These are phyloP conservation scores for Trametes maxima DNA, from an alignment of 768 basidiomycete species.

Conservation along the genomic window DNA sequence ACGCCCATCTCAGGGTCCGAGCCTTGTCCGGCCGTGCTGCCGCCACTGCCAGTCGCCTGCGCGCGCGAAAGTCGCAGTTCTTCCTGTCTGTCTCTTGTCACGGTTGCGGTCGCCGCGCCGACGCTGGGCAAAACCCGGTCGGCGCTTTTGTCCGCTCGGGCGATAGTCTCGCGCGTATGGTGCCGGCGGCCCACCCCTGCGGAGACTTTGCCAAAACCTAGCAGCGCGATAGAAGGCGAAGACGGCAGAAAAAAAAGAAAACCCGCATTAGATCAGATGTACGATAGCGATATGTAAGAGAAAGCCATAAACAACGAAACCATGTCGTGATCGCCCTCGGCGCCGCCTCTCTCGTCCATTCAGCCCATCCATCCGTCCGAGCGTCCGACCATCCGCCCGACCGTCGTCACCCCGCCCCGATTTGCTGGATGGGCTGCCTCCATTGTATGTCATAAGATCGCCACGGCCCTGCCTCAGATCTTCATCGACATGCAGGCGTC, in stretches of 20 bases:
- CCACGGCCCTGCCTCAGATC: slow-evolving; percentile 2
- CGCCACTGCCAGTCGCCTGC: neutral
- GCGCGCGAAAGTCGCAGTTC: slow-evolving; percentile 1
- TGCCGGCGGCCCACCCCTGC: slow-evolving; percentile 2
- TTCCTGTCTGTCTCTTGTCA: neutral
- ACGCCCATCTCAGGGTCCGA: slow-evolving; percentile 7
- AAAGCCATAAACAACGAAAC: neutral
- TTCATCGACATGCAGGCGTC: slow-evolving; percentile 19
- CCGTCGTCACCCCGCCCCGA: neutral
- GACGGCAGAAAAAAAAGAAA: neutral
- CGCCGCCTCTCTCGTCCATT: neutral
- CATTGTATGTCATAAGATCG: slow-evolving; percentile 4
- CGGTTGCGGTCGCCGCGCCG: no score
- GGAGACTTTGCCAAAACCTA: slow-evolving; percentile 9
- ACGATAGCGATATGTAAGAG: slow-evolving; percentile 19
- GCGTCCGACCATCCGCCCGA: neutral
- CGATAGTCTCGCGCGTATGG: no score
- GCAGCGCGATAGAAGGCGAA: neutral
- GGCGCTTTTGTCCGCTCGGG: no score
- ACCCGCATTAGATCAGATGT: slow-evolving; percentile 6
- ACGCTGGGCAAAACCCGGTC: no score
- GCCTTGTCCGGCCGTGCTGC: slow-evolving; percentile 12
- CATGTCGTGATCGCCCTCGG: neutral
- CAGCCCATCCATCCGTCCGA: neutral
- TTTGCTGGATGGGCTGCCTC: neutral